Evolutionary conservation across 257 asterid species (phyloP).

Genomic region (Ehretia macrophylla): DNA sequence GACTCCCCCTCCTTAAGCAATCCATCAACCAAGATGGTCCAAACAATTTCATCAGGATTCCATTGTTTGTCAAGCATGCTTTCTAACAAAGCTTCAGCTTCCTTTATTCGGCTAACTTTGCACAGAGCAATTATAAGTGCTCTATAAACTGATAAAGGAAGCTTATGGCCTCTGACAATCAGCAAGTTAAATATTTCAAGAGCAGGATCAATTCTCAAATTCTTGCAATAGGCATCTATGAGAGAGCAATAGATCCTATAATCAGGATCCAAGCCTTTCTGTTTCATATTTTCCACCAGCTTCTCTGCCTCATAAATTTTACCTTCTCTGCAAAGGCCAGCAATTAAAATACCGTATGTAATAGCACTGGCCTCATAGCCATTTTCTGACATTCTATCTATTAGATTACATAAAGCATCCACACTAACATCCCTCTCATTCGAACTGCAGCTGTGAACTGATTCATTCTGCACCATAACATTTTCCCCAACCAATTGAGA

Average conservation of each 20-base stretch:
- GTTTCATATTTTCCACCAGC: constrained; percentile 60
- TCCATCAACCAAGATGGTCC: constrained; percentile 85
- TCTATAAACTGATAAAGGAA: constrained; percentile 53
- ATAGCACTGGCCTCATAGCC: constrained; percentile 55
- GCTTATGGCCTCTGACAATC: constrained; percentile 35
- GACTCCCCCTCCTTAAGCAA: constrained; percentile 63
- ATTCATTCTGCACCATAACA: constrained; percentile 35
- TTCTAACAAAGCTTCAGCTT: constrained; percentile 63
- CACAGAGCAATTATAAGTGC: constrained; percentile 54
- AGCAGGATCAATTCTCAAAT: constrained; percentile 54
- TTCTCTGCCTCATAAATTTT: constrained; percentile 65
- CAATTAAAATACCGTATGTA: constrained; percentile 52
- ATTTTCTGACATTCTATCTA: constrained; percentile 61
- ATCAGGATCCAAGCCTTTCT: constrained; percentile 64
- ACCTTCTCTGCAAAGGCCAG: constrained; percentile 59
- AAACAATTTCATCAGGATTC: constrained; percentile 82
- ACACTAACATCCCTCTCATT: constrained; percentile 37
- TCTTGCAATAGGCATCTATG: constrained; percentile 64
- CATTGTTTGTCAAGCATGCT: constrained; percentile 60
- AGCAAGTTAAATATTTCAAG: constrained; percentile 47
- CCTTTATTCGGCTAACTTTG: constrained; percentile 36
- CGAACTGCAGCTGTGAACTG: constrained; percentile 17
- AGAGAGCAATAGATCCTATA: constrained; percentile 63
- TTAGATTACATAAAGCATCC: constrained; percentile 39
- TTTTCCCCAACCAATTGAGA: constrained; percentile 32